Evolutionary conservation across 768 basidiomycete species (phyloP), one percentile per base, ranked within the genome.

Genomic region (Boletus pseudo-olivaceus): DNA sequence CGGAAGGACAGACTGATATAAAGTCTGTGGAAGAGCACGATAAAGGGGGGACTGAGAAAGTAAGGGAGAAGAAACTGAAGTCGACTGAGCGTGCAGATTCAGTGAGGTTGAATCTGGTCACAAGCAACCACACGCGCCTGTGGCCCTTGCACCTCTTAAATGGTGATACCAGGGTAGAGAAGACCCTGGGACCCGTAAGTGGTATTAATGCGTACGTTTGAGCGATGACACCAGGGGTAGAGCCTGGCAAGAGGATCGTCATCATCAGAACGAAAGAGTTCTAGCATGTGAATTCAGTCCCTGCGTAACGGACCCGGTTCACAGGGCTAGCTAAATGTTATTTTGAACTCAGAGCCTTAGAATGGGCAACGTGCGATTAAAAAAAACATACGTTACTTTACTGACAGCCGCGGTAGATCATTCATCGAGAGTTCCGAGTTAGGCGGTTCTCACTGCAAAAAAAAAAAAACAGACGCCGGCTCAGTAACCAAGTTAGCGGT

Each of bases 131-230:
- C n/a, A 49, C 52, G 53, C 33, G 20, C 32, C 26, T 9, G 43
- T 53, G 33, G 15, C 19, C 20, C 44, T 39, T 38, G 47, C 17
- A 11, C 29, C 12, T 57, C 43, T 62, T 64, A 64, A 64, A 64
- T 60, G 54, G 43, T 38, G 38, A n/a, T 38, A 37, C 41, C 48
- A 65, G 63, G 63, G 60, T 53, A 17, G 42, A 43, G 37, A 51
- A 49, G 51, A 56, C 55, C 63, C 60, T 65, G 51, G 47, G 42
- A 32, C 7, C 51, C 44, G 54, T 61, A 51, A 55, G 27, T 41
- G 44, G 55, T 12, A 63, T 27, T 42, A 41, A 45, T 32, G 37
- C 41, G 29, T 15, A 41, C 56, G 60, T 42, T 51, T 26, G 57
- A 3, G 40, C 32, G 40, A 35, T 49, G 49, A 46, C 54, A 50